These are phyloP conservation scores for Lachancea kluyveri DNA, from an alignment of 805 yeast genomes.

Conservation along the genomic window DNA sequence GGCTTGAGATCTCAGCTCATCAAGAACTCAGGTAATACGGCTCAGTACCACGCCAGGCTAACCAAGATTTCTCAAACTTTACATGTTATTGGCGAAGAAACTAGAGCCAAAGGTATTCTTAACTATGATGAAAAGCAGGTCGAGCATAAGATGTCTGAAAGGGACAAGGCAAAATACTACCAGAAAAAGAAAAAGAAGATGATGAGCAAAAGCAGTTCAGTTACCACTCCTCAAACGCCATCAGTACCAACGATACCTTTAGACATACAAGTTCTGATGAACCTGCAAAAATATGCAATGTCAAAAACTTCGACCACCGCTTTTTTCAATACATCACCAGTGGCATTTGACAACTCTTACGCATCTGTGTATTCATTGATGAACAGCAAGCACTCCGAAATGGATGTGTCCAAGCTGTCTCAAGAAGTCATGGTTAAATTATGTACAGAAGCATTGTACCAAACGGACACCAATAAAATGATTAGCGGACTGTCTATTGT, in stretches of 20 bases:
- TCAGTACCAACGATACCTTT: slow-evolving; percentile 10
- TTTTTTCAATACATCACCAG: slow-evolving; percentile 31
- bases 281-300: slow-evolving; percentile 25
- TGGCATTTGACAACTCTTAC: slow-evolving; percentile 42
- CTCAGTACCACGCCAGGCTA: slow-evolving; percentile 22
- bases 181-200: slow-evolving; percentile 7
- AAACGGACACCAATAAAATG: slow-evolving; percentile 46
- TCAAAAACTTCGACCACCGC: slow-evolving; percentile 17
- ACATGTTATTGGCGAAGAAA: slow-evolving; percentile 31
- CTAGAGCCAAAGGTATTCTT: slow-evolving; percentile 30
- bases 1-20: slow-evolving; percentile 34
- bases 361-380: slow-evolving; percentile 64
- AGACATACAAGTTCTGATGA: slow-evolving; percentile 14
- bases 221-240: slow-evolving; percentile 3
- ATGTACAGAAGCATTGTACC: slow-evolving; percentile 63
- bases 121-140: slow-evolving; percentile 21
- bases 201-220: slow-evolving; percentile 4
- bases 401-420: slow-evolving; percentile 68
- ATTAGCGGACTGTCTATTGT: slow-evolving; percentile 65
- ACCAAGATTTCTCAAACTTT: slow-evolving; percentile 30
- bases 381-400: slow-evolving; percentile 52
- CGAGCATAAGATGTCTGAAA: slow-evolving; percentile 20
- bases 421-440: slow-evolving; percentile 52
- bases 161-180: slow-evolving; percentile 19
- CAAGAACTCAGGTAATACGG: slow-evolving; percentile 18